These are phyloP conservation scores for Sechiopsis laciniata DNA, from an alignment of 306 rosid species.

Conservation along the genomic window DNA sequence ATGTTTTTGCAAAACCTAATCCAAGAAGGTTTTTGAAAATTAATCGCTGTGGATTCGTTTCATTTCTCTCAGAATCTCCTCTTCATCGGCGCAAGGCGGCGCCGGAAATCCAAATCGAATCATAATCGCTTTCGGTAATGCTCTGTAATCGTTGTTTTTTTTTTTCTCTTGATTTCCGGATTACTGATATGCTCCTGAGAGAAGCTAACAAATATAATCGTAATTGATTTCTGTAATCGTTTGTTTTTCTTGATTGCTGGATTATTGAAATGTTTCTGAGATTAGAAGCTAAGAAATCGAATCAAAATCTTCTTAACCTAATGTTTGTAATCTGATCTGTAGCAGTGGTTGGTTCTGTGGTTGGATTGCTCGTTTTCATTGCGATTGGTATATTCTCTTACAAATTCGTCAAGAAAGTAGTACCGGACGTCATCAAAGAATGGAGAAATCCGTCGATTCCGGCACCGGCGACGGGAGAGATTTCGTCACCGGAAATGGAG, in stretches of 20 bases:
- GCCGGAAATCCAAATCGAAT: neutral
- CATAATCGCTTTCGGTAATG: slow-evolving; percentile 1
- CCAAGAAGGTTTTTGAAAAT: neutral
- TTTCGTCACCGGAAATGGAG: neutral
- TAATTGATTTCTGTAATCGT: too few relatives aligned
- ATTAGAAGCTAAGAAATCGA: too few relatives aligned
- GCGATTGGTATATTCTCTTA: slow-evolving; percentile 2
- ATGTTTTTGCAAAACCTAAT: neutral
- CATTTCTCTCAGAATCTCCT: slow-evolving; percentile 8
- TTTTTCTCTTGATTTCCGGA: too few relatives aligned
- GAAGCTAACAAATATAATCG: too few relatives aligned
- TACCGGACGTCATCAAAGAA: neutral
- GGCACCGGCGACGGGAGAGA: neutral
- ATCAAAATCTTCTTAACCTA: too few relatives aligned
- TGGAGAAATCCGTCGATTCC: neutral
- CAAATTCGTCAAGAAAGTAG: neutral
- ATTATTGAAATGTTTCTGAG: too few relatives aligned
- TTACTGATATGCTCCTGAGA: too few relatives aligned
- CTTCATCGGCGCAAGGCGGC: slow-evolving; percentile 16
- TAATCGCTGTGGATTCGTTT: neutral
- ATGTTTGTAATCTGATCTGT: neutral
- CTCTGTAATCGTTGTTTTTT: neutral
- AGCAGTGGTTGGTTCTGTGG: slow-evolving; percentile 8
- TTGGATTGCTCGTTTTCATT: neutral
- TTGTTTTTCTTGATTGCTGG: too few relatives aligned